Base-by-base conservation (phyloP, 2,329 filamentous ascomycete genomes). In the Clarireedia paspali region DNA sequence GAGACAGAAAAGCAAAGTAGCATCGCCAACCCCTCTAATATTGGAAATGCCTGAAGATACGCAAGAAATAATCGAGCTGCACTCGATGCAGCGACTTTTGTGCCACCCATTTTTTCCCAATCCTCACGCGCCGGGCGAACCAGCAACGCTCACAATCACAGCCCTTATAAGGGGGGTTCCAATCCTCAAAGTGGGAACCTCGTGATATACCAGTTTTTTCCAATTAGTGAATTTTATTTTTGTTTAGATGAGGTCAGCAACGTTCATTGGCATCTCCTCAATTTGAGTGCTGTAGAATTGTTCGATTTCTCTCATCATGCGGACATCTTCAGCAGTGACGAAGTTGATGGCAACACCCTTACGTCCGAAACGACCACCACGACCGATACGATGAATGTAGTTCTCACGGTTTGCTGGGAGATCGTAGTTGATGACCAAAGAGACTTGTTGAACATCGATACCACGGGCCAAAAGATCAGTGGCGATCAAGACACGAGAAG, bases 271-370 rank as follows among this genome's bases (percentile, higher is more conserved):
- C 94, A 99, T 99, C 84, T 99, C 94, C 80, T 99, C 94, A 67
- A 99, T 97, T 81, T 99, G 94, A 75, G 94, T 99, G 84, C 90
- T 96, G 87, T 99, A 99, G 84, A 97, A 99, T 80, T 96, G 90
- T 77, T 99, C 94, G 69, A 99, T 99, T 78, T 99, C 94, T 75
- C 94, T 86, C 89, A 99, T 95, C 89, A 99, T 97, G 76, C 92
- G 91, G 71, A 99, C 94, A 77, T 99, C 94, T 66, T 99, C 94
- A 70, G 91, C 90, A 61, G 92, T 97, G 74, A 99, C 94, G 75
- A 99, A 99, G 89, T 99, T 99, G 84, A 99, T 99, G 71, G 94
- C 94, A 75, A 99, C 94, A 87, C 94, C 94, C 87, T 99, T 99
- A 77, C 94, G 91, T 77, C 94, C 94, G 81, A 99, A 99, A 82